phyloP scores from a whole-genome alignment of 495 filamentous ascomycete genomes.

The Acidomyces sp. region DNA sequence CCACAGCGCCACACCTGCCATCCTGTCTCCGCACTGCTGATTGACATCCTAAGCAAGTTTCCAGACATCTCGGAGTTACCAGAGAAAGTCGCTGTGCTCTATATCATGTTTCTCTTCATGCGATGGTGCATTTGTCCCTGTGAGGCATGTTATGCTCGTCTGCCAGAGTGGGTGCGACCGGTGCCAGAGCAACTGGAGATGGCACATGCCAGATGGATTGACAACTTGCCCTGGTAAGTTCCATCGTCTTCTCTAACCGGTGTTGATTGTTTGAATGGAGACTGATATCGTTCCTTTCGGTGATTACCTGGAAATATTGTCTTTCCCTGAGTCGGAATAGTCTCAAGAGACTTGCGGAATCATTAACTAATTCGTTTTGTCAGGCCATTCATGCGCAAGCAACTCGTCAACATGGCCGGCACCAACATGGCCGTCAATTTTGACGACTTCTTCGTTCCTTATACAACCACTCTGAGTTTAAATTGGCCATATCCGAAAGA shows the following conservation, averaged over 20 bases:
- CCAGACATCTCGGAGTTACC: conserved; percentile 55
- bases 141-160: conserved; percentile 54
- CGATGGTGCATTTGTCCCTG: conserved; percentile 69
- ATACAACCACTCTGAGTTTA: conserved; percentile 53
- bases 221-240: conserved; percentile 53
- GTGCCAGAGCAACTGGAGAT: conserved; percentile 45
- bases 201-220: conserved; percentile 63
- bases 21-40: conserved; percentile 67
- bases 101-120: conserved; percentile 71
- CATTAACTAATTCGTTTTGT: no score
- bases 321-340: no score
- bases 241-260: background rate
- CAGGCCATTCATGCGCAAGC: conserved; percentile 54
- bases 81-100: conserved; percentile 66
- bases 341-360: no score
- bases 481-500: conserved; percentile 64
- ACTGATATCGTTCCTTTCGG: no score
- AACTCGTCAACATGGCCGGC: conserved; percentile 31
- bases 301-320: no score
- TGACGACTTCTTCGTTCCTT: conserved; percentile 70
- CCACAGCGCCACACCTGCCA: conserved; percentile 48
- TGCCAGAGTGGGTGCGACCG: conserved; percentile 56
- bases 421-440: conserved; percentile 29
- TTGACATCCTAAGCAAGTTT: conserved; percentile 64
- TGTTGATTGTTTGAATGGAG: background rate